Evolutionary conservation across 768 basidiomycete genomes (phyloP).

Genomic region (Clitopilus hobsonii): DNA sequence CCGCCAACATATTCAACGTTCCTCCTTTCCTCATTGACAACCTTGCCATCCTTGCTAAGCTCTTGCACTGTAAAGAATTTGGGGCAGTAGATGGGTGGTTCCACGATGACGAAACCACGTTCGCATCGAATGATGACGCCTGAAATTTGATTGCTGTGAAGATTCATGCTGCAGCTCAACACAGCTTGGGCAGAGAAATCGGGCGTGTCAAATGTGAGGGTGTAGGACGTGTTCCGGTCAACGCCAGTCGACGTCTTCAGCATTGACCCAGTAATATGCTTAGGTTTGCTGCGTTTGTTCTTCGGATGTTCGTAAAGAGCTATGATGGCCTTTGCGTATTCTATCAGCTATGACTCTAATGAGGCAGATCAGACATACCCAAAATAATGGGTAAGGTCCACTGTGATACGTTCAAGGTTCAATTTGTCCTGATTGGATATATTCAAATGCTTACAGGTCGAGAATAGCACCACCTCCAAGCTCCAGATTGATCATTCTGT

Average conservation of each 20-base stretch:
- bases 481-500: slow-evolving; percentile 73
- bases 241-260: slow-evolving; percentile 77
- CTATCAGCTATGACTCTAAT: neutral
- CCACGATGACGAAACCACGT: slow-evolving; percentile 62
- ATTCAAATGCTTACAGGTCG: slow-evolving; percentile 63
- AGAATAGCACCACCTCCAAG: slow-evolving; percentile 83
- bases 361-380: slow-evolving; percentile 38
- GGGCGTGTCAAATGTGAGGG: slow-evolving; percentile 57
- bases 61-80: slow-evolving; percentile 63
- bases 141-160: slow-evolving; percentile 35
- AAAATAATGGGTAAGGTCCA: slow-evolving; percentile 79
- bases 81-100: slow-evolving; percentile 63
- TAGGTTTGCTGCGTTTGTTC: slow-evolving; percentile 59
- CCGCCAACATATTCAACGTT: slow-evolving; percentile 56
- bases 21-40: slow-evolving; percentile 53
- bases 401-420: slow-evolving; percentile 28
- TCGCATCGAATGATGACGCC: slow-evolving; percentile 73
- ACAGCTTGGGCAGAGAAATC: slow-evolving; percentile 69
- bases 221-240: slow-evolving; percentile 73
- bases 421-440: neutral
- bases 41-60: slow-evolving; percentile 40
- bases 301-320: slow-evolving; percentile 75
- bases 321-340: slow-evolving; percentile 55
- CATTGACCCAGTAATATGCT: slow-evolving; percentile 63
- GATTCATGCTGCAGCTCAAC: slow-evolving; percentile 64